phyloP scores from a whole-genome alignment of 2,329 filamentous ascomycete species.

The Macrophomina phaseolina region DNA sequence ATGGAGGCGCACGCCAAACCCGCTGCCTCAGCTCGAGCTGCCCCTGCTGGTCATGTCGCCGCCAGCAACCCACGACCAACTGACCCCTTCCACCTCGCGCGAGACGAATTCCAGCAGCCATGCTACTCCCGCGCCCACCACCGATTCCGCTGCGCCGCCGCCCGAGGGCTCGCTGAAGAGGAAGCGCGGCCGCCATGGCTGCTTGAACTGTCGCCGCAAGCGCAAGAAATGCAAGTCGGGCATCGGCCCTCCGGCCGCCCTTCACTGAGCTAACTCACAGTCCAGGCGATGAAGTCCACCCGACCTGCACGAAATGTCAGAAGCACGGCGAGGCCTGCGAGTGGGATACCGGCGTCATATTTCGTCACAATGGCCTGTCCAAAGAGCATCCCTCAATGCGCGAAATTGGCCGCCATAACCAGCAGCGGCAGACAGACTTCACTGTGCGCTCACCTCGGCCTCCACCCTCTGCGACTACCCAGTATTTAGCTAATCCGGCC shows the following conservation, averaged over 20 bases:
- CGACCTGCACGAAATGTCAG: conserved; percentile 31
- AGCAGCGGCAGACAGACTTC: conserved; percentile 20
- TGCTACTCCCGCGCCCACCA: conserved; percentile 6
- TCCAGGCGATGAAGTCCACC: conserved; percentile 32
- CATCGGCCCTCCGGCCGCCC: not conserved
- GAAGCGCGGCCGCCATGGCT: conserved; percentile 27
- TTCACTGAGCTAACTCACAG: not conserved
- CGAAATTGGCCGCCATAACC: conserved; percentile 28
- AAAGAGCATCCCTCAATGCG: conserved; percentile 25
- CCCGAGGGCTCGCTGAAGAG: conserved; percentile 21
- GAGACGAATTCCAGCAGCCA: conserved; percentile 2
- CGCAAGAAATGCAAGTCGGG: conserved; percentile 30
- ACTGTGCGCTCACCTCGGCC: conserved; percentile 6
- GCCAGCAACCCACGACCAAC: not conserved
- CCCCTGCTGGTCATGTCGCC: conserved; percentile 10
- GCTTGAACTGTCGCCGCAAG: conserved; percentile 32
- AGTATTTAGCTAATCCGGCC: not conserved
- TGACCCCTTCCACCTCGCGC: conserved; percentile 16
- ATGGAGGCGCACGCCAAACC: conserved; percentile 8
- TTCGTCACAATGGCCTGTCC: conserved; percentile 30
- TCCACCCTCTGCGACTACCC: too few relatives aligned
- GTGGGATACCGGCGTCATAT: conserved; percentile 32
- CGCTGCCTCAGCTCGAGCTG: conserved; percentile 5
- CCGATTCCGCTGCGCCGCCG: not conserved
- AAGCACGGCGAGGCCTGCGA: conserved; percentile 30